These are phyloP conservation scores for Aspergillus carbonarius DNA, from an alignment of 2,329 filamentous ascomycete species.

Conservation along the genomic window DNA sequence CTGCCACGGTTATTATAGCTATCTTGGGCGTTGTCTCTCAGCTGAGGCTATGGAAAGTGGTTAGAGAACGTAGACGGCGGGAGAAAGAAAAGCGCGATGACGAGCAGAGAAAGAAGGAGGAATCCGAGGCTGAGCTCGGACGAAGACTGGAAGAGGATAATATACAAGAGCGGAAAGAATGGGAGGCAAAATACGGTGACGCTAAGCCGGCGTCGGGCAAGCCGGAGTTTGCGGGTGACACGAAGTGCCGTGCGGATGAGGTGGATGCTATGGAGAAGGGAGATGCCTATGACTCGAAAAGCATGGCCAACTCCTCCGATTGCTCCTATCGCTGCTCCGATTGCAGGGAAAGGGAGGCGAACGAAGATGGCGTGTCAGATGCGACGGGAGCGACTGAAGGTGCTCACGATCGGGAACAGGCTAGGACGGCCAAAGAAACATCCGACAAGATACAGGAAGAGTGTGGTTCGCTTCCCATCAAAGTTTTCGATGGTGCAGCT, in stretches of 20 bases:
- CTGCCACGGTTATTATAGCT: conserved; percentile 71
- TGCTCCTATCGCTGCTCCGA: conserved; percentile 23
- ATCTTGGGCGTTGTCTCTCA: conserved; percentile 79
- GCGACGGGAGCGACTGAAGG: conserved; percentile 3
- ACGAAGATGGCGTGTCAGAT: conserved; percentile 15
- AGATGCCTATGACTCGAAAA: conserved; percentile 23
- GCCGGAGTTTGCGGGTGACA: conserved; percentile 26
- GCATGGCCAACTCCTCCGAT: conserved; percentile 20
- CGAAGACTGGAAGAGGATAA: conserved; percentile 54
- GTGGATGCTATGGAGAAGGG: conserved; percentile 22
- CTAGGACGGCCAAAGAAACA: not conserved
- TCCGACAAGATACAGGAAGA: not conserved
- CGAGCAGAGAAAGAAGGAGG: conserved; percentile 56
- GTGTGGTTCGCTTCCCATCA: conserved; percentile 15
- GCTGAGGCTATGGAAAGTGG: conserved; percentile 78
- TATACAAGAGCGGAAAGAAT: conserved; percentile 52
- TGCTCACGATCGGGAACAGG: conserved; percentile 3
- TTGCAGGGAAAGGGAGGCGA: conserved; percentile 13
- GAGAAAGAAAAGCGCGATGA: conserved; percentile 49
- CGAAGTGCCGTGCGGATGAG: conserved; percentile 12
- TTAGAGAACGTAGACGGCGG: conserved; percentile 56
- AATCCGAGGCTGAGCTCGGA: conserved; percentile 70
- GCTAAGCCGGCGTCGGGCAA: conserved; percentile 28
- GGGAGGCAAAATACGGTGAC: conserved; percentile 76
- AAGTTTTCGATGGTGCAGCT: conserved; percentile 19